Evolutionary conservation across 306 rosid species (phyloP), one percentile per base, ranked within the genome.

Genomic region (Cucumis hystrix): DNA sequence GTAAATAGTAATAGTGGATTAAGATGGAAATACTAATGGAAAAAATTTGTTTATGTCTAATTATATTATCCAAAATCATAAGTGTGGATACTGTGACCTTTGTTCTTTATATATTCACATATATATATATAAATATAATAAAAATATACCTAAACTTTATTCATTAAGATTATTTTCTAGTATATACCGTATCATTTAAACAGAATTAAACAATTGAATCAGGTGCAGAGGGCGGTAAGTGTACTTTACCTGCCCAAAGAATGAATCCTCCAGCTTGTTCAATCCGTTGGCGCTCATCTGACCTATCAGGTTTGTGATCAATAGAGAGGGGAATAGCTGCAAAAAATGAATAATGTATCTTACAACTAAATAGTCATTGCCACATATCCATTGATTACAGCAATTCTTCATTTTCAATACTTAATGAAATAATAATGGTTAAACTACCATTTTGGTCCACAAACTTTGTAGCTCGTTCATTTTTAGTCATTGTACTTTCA

Each of bases 221-320:
- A 74, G 67, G 37, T 55, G 35, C 47, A 78, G 9, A 52, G 2
- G 21, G 21, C 56, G 33, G 10, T 51, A 10, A 62, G 82, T 80
- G 72, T 56, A 41, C 60, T 65, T 77, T 86, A 88, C 97, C 97
- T 51, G 97, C 96, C 97, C 97, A 92, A 66, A 92, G 80, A 75
- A 92, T 78, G 80, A 90, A 92, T 61, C 97, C 97, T 60, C 97
- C 97, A 64, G 97, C 97, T 81, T 90, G 62, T 82, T 92, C 97
- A 83, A 92, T 92, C 84, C 97, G 87, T 76, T 79, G 66, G 40
- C 96, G 93, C 78, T 92, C 97, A 74, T 92, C 97, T 81, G 91
- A 83, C 85, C 96, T 89, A 83, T 92, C 92, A 82, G 97, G 97
- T 75, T 90, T 92, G 87, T 92, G 97, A 87, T 92, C 97, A 65